A percentile compares a stretch with the other conserved stretches of the same genome.
Conservation (phyloP, 2,329 filamentous ascomycete genomes). For the Pyrenochaeta sp. region DNA sequence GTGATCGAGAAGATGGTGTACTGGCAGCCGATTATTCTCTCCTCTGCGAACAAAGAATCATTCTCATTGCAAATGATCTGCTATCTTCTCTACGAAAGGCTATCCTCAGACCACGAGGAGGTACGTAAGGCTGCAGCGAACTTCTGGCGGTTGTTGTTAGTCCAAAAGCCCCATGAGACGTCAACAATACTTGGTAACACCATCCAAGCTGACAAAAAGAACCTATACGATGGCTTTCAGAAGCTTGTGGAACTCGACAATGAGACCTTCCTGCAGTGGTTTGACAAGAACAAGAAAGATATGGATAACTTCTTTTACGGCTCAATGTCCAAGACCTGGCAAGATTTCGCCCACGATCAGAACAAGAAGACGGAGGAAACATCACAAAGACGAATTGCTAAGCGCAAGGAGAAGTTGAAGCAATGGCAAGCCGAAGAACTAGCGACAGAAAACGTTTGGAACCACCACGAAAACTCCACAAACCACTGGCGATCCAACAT, state of each 20-base stretch:
- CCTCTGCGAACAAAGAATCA: constrained; percentile 78
- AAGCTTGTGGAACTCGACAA: constrained; percentile 89
- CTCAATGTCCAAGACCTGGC: constrained; percentile 83
- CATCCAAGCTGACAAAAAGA: constrained; percentile 73
- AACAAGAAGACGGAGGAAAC: constrained; percentile 82
- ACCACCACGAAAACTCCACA: constrained; percentile 86
- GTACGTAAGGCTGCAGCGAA: constrained; percentile 81
- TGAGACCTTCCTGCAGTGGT: constrained; percentile 85
- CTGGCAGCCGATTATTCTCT: constrained; percentile 92
- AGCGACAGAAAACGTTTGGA: constrained; percentile 73
- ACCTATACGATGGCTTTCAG: constrained; percentile 79
- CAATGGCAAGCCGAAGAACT: constrained; percentile 78
- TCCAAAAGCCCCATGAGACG: constrained; percentile 90
- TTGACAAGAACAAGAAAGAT: constrained; percentile 80
- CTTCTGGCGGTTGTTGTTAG: constrained; percentile 89
- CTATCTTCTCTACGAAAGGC: constrained; percentile 90
- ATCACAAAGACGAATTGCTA: constrained; percentile 72
- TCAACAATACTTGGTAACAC: constrained; percentile 76
- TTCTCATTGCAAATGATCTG: constrained; percentile 85
- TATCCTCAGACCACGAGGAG: constrained; percentile 73
- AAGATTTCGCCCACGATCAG: constrained; percentile 83
- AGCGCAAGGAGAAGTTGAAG: constrained; percentile 82
- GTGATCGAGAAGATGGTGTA: constrained; percentile 89
- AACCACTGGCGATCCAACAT: constrained; percentile 96
- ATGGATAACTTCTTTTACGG: constrained; percentile 85